These are phyloP conservation scores for Erythrobasidium hasegawianum DNA, from an alignment of 1,284 basidiomycete species.

Conservation along the genomic window DNA sequence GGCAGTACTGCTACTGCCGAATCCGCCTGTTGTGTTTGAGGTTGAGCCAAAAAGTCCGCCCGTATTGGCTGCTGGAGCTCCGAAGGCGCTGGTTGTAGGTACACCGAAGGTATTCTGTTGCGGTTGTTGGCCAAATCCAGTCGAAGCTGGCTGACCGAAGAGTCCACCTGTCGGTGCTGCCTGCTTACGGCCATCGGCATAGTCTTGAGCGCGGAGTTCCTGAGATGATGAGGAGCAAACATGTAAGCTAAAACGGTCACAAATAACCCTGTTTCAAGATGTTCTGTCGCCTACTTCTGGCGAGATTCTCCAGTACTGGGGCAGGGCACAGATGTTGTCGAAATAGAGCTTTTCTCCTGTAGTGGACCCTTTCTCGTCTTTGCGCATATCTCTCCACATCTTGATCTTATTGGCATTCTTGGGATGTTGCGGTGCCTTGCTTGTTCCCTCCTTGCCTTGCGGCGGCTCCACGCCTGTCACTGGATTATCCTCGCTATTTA, in stretches of 20 bases:
- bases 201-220: slow-evolving; percentile 54
- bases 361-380: not conserved
- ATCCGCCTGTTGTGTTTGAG: slow-evolving; percentile 49
- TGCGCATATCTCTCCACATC: slow-evolving; percentile 27
- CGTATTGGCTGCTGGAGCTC: slow-evolving; percentile 53
- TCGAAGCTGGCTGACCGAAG: slow-evolving; percentile 40
- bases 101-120: slow-evolving; percentile 14
- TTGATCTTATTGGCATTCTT: not conserved
- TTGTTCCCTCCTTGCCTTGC: slow-evolving; percentile 11
- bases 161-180: slow-evolving; percentile 56
- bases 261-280: too few species aligned
- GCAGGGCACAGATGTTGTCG: slow-evolving; percentile 29
- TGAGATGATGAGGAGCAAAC: too few species aligned
- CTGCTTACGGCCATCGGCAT: slow-evolving; percentile 58
- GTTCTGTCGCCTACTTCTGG: slow-evolving; percentile 31
- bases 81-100: slow-evolving; percentile 46
- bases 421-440: slow-evolving; percentile 17
- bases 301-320: slow-evolving; percentile 33
- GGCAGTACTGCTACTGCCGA: slow-evolving; percentile 55
- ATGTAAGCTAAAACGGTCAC: too few species aligned
- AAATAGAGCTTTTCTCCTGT: slow-evolving; percentile 26
- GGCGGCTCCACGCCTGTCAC: not conserved
- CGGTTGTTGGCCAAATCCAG: slow-evolving; percentile 38
- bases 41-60: not conserved
- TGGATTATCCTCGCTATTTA: not conserved